These are phyloP conservation scores for Inga laurina DNA, from an alignment of 306 rosid species.

Conservation along the genomic window DNA sequence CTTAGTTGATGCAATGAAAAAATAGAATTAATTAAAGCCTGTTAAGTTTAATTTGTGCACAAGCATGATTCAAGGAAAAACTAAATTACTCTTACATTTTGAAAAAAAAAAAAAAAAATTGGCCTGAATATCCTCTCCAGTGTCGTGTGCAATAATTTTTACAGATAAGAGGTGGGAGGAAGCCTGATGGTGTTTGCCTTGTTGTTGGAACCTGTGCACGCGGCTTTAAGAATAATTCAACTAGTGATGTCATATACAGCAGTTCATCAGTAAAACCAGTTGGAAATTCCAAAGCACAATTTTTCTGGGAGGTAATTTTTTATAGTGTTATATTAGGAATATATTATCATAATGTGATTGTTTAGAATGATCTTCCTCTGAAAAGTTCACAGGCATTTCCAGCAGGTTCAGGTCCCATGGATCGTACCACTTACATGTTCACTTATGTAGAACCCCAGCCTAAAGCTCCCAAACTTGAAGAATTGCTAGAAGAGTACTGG, in stretches of 20 bases:
- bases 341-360: neutral
- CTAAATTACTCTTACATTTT: neutral
- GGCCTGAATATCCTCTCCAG: conserved; percentile 31
- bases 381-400: conserved; percentile 83
- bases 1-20: neutral
- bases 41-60: neutral
- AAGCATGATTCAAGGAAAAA: conserved; percentile 4
- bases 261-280: conserved; percentile 70
- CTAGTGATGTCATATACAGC: conserved; percentile 86
- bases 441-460: conserved; percentile 90
- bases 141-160: conserved; percentile 34
- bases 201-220: conserved; percentile 96
- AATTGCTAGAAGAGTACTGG: conserved; percentile 84
- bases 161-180: conserved; percentile 82
- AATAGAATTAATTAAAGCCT: neutral
- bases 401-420: conserved; percentile 87
- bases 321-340: neutral
- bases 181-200: conserved; percentile 93
- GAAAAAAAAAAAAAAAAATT: neutral
- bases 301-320: conserved; percentile 88
- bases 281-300: conserved; percentile 75
- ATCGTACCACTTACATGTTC: conserved; percentile 93
- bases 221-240: conserved; percentile 64
- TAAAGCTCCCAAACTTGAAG: conserved; percentile 78
- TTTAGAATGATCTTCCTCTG: conserved; percentile 27